Evolutionary conservation across 106 monocot species (phyloP).

Genomic region (Allium fistulosum): DNA sequence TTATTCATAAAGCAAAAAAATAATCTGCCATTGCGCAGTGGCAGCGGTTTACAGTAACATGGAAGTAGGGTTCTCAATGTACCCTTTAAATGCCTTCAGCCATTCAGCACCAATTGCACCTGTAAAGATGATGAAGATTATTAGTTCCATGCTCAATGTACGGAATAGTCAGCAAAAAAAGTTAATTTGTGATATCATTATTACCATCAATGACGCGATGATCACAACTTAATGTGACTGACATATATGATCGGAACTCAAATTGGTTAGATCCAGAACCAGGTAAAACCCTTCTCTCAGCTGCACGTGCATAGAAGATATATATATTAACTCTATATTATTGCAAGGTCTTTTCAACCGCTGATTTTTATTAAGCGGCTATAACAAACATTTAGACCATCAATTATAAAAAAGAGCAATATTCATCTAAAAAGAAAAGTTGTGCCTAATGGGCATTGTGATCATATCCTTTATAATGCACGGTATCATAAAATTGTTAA

Average conservation of each 20-base stretch:
- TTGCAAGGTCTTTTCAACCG: too few species aligned
- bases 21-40: neutral
- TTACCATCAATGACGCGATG: constrained; percentile 97
- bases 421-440: too few species aligned
- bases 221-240: constrained; percentile 92
- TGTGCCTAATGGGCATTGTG: too few species aligned
- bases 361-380: too few species aligned
- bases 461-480: too few species aligned
- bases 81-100: constrained; percentile 94
- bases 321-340: neutral
- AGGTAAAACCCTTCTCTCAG: constrained; percentile 86
- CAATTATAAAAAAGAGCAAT: too few species aligned
- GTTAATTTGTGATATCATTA: neutral
- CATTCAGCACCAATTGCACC: constrained; percentile 98
- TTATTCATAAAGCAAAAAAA: constrained; percentile 41
- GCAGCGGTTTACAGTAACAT: constrained; percentile 58
- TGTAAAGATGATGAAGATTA: constrained; percentile 7
- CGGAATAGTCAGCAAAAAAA: neutral
- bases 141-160: neutral
- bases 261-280: constrained; percentile 51
- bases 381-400: too few species aligned
- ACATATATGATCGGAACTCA: constrained; percentile 84
- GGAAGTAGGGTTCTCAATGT: constrained; percentile 82
- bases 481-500: too few species aligned
- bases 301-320: constrained; percentile 24